phyloP scores from a whole-genome alignment of 192 early-diverging fungal species.

The Gonapodya prolifera region DNA sequence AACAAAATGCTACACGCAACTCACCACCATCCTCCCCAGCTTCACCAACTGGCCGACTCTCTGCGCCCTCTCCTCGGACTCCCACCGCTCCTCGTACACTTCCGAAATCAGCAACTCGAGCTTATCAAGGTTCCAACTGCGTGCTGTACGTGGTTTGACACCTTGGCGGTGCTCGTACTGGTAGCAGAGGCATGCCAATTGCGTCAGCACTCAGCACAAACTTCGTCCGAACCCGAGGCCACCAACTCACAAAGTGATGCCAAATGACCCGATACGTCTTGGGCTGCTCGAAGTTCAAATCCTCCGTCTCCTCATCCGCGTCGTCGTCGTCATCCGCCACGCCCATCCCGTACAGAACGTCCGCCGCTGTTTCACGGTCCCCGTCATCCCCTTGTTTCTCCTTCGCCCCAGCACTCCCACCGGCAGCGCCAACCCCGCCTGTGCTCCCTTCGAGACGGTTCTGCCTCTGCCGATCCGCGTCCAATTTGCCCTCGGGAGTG shows the following conservation, averaged over 20 bases:
- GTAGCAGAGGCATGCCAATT: slow-evolving; percentile 18
- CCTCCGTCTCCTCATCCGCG: neutral
- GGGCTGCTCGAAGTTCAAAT: neutral
- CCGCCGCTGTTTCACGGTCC: slow-evolving; percentile 1
- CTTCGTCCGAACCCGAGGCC: neutral
- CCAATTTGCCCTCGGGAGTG: neutral
- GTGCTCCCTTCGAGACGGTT: neutral
- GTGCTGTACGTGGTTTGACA: slow-evolving; percentile 13
- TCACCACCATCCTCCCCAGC: neutral
- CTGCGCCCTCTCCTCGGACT: slow-evolving; percentile 16
- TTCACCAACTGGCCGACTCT: neutral
- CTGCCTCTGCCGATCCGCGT: neutral
- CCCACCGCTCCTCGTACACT: slow-evolving; percentile 24
- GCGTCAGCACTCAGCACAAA: neutral
- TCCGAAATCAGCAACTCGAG: slow-evolving; percentile 26
- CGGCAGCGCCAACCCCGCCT: neutral
- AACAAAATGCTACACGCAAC: neutral
- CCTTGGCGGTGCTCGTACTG: slow-evolving; percentile 23
- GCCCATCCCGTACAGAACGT: neutral
- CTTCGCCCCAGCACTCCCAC: slow-evolving; percentile 14
- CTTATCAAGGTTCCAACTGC: slow-evolving; percentile 16
- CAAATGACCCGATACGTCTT: neutral
- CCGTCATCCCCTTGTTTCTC: slow-evolving; percentile 17
- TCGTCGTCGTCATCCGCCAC: neutral
- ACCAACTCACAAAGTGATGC: neutral